These are phyloP conservation scores for Parasitella parasitica DNA, from an alignment of 371 early-diverging fungal genomes.

Conservation along the genomic window DNA sequence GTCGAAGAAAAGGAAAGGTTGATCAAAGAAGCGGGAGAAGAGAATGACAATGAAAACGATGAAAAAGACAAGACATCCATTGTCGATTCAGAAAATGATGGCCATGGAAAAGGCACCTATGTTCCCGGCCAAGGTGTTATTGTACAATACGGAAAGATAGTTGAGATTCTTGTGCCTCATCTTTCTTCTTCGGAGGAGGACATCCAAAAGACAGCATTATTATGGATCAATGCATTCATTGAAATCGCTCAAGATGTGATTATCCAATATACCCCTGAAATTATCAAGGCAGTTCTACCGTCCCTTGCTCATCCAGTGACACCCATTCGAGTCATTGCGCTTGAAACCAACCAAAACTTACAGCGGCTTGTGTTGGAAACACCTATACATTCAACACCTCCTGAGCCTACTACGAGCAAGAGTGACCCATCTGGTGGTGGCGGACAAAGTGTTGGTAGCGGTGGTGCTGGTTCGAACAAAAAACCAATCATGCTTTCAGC, in stretches of 20 bases:
- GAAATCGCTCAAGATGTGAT: conserved; percentile 74
- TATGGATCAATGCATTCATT: conserved; percentile 88
- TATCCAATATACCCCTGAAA: conserved; percentile 71
- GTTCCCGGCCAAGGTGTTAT: conserved; percentile 74
- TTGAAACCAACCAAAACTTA: conserved; percentile 72
- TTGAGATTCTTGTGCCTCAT: conserved; percentile 80
- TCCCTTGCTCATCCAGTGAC: conserved; percentile 74
- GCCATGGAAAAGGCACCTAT: conserved; percentile 58
- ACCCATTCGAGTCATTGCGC: conserved; percentile 67
- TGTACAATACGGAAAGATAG: conserved; percentile 77
- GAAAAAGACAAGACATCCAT: neutral
- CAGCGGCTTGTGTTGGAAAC: conserved; percentile 69
- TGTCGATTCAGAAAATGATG: conserved; percentile 31
- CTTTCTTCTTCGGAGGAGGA: conserved; percentile 79
- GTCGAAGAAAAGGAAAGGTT: neutral
- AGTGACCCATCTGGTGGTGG: conserved; percentile 26
- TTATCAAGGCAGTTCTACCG: conserved; percentile 80
- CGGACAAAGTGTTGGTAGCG: too few relatives aligned
- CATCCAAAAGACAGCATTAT: conserved; percentile 82
- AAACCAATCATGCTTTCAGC: neutral
- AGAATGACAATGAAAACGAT: neutral
- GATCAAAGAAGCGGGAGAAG: too few relatives aligned
- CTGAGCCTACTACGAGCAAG: conserved; percentile 26
- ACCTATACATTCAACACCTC: conserved; percentile 20
- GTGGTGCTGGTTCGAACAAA: conserved; percentile 8